Evolutionary conservation across 2,329 filamentous ascomycete species (phyloP).

Genomic region (Diaporthe sp.): DNA sequence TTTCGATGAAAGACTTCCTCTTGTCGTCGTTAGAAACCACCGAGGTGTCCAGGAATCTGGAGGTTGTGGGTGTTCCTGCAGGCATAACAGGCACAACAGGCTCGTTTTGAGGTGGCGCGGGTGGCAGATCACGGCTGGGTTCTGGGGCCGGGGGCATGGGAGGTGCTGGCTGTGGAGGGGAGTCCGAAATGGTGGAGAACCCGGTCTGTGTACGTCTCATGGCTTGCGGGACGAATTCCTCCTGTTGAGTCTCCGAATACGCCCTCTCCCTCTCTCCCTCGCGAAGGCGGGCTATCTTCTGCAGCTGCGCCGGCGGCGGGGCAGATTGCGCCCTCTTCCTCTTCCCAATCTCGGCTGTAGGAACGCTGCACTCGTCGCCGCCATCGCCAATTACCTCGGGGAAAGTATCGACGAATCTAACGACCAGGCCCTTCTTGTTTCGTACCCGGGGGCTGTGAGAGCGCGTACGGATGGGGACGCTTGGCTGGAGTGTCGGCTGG

Average conservation of each 20-base stretch:
- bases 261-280: conserved; percentile 48
- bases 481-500: conserved; percentile 43
- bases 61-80: conserved; percentile 48
- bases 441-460: conserved; percentile 59
- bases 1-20: conserved; percentile 70
- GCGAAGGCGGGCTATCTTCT: conserved; percentile 46
- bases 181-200: conserved; percentile 54
- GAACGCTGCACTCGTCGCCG: conserved; percentile 85
- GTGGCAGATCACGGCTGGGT: conserved; percentile 47
- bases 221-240: conserved; percentile 68
- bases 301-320: conserved; percentile 45
- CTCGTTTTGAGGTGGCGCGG: conserved; percentile 39
- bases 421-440: conserved; percentile 77
- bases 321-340: conserved; percentile 61
- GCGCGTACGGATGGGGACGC: conserved; percentile 59
- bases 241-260: conserved; percentile 49
- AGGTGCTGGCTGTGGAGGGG: conserved; percentile 36
- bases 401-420: conserved; percentile 79
- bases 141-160: conserved; percentile 40
- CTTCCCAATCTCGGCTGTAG: conserved; percentile 78
- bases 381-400: conserved; percentile 92
- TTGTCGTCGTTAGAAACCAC: conserved; percentile 63
- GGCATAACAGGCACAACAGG: conserved; percentile 52
- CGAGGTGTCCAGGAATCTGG: conserved; percentile 54
- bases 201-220: conserved; percentile 73